These are phyloP conservation scores for Pezicula radicicola DNA, from an alignment of 2,329 filamentous ascomycete genomes.

Conservation along the genomic window DNA sequence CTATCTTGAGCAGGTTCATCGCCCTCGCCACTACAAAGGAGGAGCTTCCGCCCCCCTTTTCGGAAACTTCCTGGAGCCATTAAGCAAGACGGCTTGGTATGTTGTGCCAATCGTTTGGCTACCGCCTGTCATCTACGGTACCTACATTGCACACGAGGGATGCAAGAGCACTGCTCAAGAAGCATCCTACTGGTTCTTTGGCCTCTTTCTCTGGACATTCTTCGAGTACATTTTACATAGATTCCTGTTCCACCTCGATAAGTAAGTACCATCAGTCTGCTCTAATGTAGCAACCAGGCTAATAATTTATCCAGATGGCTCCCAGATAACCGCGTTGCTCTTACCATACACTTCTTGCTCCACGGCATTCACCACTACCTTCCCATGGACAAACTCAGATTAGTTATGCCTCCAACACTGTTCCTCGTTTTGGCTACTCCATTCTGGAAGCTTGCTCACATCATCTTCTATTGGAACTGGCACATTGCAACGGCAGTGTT, in stretches of 20 bases:
- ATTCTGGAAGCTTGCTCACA: conserved; percentile 89
- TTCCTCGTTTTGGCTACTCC: conserved; percentile 81
- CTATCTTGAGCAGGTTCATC: conserved; percentile 93
- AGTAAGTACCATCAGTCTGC: conserved; percentile 53
- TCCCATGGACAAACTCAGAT: conserved; percentile 96
- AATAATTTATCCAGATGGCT: conserved; percentile 59
- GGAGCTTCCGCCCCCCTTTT: conserved; percentile 91
- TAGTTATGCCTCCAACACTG: conserved; percentile 93
- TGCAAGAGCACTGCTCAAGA: conserved; percentile 47
- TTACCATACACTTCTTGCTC: conserved; percentile 88
- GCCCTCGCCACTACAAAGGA: conserved; percentile 92
- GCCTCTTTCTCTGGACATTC: conserved; percentile 80
- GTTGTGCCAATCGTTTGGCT: conserved; percentile 81
- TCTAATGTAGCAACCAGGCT: conserved; percentile 15
- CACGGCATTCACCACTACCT: conserved; percentile 98
- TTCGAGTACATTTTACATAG: conserved; percentile 88
- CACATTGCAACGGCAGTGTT: conserved; percentile 73
- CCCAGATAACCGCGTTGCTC: conserved; percentile 83
- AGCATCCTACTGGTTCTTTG: conserved; percentile 63
- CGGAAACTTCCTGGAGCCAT: conserved; percentile 97
- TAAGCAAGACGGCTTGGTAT: conserved; percentile 95
- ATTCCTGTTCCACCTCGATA: conserved; percentile 90
- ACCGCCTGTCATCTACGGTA: conserved; percentile 74
- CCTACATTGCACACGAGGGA: conserved; percentile 60
- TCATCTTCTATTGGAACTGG: conserved; percentile 83